Conservation (phyloP, 108 stramenopile species). For the Licmophora abbreviata region DNA sequence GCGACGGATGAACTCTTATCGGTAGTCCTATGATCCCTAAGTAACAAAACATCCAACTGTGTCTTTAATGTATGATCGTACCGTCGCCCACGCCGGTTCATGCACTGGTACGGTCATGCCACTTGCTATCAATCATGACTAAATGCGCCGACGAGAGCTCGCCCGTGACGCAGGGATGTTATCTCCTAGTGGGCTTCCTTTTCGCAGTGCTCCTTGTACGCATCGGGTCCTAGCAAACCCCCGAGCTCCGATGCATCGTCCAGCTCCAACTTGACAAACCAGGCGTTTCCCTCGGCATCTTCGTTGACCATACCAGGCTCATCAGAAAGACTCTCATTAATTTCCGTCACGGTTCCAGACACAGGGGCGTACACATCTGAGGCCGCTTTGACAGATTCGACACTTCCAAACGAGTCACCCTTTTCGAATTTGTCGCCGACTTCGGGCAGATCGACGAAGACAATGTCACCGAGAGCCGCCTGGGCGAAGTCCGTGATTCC, state of each 20-base stretch:
- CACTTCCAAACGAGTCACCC: constrained; percentile 87
- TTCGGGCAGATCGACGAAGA: constrained; percentile 95
- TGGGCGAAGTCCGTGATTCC: constrained; percentile 97
- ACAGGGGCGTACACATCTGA: constrained; percentile 93
- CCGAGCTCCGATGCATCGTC: constrained; percentile 47
- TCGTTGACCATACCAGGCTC: constrained; percentile 83
- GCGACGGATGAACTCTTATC: too few species aligned
- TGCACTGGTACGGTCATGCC: too few species aligned
- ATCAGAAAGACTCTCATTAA: constrained; percentile 68
- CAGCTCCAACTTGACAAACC: constrained; percentile 92
- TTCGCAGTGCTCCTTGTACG: constrained; percentile 45
- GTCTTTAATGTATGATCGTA: too few species aligned
- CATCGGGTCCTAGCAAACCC: constrained; percentile 59
- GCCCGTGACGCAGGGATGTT: too few species aligned
- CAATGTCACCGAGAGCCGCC: constrained; percentile 94
- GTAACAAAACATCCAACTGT: too few species aligned
- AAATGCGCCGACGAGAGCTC: too few species aligned
- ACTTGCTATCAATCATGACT: too few species aligned
- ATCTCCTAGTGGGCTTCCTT: constrained; percentile 31
- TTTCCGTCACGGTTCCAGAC: constrained; percentile 70
- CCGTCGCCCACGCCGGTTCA: too few species aligned
- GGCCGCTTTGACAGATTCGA: constrained; percentile 99
- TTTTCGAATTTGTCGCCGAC: constrained; percentile 86
- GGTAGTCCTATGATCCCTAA: too few species aligned
- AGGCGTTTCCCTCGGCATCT: constrained; percentile 74